These are phyloP conservation scores for Calonectria henricotiae DNA, from an alignment of 2,329 filamentous ascomycete species.

Conservation along the genomic window DNA sequence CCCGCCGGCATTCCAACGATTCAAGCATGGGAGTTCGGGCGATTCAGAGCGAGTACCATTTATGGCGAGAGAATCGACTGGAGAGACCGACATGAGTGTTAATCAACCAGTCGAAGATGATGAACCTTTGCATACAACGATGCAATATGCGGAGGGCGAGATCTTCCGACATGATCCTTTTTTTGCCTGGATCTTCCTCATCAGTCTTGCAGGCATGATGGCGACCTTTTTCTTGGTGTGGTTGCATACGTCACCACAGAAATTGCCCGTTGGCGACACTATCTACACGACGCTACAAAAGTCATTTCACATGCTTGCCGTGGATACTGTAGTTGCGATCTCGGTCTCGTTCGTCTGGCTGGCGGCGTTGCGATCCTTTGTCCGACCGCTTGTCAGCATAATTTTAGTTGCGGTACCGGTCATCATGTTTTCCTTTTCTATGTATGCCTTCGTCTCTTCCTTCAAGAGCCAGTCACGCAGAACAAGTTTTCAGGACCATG, in stretches of 20 bases:
- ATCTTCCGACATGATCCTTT: constrained; percentile 89
- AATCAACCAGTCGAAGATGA: constrained; percentile 58
- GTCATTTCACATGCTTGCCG: constrained; percentile 90
- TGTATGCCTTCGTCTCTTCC: constrained; percentile 93
- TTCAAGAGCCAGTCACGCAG: constrained; percentile 85
- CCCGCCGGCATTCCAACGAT: constrained; percentile 76
- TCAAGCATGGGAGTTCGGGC: constrained; percentile 61
- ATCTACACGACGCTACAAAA: constrained; percentile 91
- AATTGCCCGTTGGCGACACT: constrained; percentile 88
- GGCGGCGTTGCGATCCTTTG: constrained; percentile 88
- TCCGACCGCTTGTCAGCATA: constrained; percentile 84
- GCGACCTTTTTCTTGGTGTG: constrained; percentile 92
- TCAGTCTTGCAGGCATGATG: constrained; percentile 86
- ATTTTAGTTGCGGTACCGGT: constrained; percentile 89
- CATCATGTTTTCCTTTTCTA: constrained; percentile 88
- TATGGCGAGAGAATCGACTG: constrained; percentile 61
- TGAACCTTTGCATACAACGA: constrained; percentile 59
- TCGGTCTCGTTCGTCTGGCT: constrained; percentile 93
- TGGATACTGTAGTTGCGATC: constrained; percentile 92
- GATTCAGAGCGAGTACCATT: constrained; percentile 60
- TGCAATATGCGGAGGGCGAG: constrained; percentile 75
- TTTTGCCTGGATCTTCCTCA: constrained; percentile 92
- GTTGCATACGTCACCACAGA: constrained; percentile 85
- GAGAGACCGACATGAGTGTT: constrained; percentile 66
- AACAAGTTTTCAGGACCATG: constrained; percentile 85